Evolutionary conservation across 2,329 filamentous ascomycete species (phyloP), one percentile per base, ranked within the genome.

Genomic region (Calonectria pauciramosa): DNA sequence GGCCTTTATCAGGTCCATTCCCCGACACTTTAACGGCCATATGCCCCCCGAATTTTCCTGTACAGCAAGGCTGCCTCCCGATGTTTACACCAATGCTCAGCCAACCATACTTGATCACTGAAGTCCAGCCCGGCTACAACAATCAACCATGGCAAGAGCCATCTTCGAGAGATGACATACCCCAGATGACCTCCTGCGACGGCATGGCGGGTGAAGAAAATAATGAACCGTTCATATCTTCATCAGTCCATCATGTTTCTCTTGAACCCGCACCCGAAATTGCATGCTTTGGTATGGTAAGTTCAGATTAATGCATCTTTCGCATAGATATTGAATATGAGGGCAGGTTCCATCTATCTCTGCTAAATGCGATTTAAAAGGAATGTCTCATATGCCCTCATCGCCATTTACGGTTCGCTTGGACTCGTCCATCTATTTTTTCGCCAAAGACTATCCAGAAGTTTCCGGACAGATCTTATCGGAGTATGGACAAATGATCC

Each of bases 281-380:
- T 7, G 73, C 76, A 1, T 78, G 76, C 30, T 78, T 77, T 28
- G 75, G 76, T 0, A 78, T 69, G 73, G 76, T 77, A 26, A 69
- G 20, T 18, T 4, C 10, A 41, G n/a, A 47, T 11, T 14, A 13
- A 13, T 26, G 30, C 14, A 5, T 10, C 10, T 20, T n/a, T 13
- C 4, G 13, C 3, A 20, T 30, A 32, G 7, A 9, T 18, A 18
- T 34, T 77, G 14, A 72, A 3, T 1, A 20, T 20, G 18, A n/a
- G n/a, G n/a, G n/a, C 18, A 78, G 76, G 26, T 78, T 1, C 52
- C 68, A 0, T 56, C 16, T 5, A 75, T 78, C 20, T 52, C 59
- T 26, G 74, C 44, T 4, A 32, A 38, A 18, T 69, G 36, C 2
- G 52, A 76, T 14, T 51, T 9, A 16, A 70, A 16, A 4, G 16